These are phyloP conservation scores for Plasmodium knowlesi DNA, from an alignment of 169 alveolate genomes.

Conservation along the genomic window DNA sequence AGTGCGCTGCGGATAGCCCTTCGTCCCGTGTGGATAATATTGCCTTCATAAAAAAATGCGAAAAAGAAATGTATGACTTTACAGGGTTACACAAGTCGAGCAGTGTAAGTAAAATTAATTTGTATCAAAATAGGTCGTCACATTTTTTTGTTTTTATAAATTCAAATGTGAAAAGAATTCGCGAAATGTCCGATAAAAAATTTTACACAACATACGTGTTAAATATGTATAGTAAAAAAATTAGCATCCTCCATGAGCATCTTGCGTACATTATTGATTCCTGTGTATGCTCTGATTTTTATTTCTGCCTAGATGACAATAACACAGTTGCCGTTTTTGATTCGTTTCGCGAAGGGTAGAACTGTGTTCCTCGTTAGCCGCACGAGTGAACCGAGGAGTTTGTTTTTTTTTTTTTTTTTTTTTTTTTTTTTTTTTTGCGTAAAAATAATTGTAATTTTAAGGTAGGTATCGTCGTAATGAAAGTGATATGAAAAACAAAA, in stretches of 20 bases:
- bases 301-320: constrained; percentile 63
- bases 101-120: constrained; percentile 22
- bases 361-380: neutral
- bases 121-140: neutral
- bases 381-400: neutral
- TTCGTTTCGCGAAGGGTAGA: neutral
- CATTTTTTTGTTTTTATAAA: constrained; percentile 43
- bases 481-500: neutral
- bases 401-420: neutral
- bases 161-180: constrained; percentile 51
- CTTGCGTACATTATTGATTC: constrained; percentile 64
- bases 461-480: neutral
- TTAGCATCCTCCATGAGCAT: constrained; percentile 38
- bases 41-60: constrained; percentile 32
- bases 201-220: constrained; percentile 58
- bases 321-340: constrained; percentile 52
- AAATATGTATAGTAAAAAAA: constrained; percentile 32
- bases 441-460: neutral
- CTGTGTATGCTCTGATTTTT: constrained; percentile 44
- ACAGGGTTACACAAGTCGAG: constrained; percentile 56
- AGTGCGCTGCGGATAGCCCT: neutral
- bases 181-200: constrained; percentile 64
- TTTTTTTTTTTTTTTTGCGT: neutral
- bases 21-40: neutral
- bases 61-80: constrained; percentile 47